These are phyloP conservation scores for Agaricus subrufescens DNA, from an alignment of 768 basidiomycete species.

Conservation along the genomic window DNA sequence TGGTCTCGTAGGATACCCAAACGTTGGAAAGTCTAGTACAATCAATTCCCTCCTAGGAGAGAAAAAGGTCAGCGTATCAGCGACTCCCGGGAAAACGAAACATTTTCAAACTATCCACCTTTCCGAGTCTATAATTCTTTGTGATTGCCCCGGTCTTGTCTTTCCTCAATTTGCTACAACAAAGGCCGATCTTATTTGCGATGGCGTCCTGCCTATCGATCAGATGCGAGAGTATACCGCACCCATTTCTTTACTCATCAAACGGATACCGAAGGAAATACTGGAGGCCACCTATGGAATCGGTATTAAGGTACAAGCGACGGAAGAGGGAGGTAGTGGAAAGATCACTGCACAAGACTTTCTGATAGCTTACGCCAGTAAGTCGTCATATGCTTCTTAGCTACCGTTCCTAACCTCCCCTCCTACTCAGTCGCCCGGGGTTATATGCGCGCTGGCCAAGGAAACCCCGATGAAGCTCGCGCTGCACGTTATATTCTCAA, in stretches of 20 bases:
- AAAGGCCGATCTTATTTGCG: slow-evolving; percentile 92
- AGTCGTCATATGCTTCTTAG: slow-evolving; percentile 27
- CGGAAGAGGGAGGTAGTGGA: slow-evolving; percentile 86
- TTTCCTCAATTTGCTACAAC: slow-evolving; percentile 98
- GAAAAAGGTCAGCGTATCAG: slow-evolving; percentile 97
- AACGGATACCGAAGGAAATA: slow-evolving; percentile 75
- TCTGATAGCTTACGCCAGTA: slow-evolving; percentile 88
- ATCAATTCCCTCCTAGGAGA: slow-evolving; percentile 95
- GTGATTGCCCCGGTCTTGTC: slow-evolving; percentile 97
- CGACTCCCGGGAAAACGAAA: slow-evolving; percentile 98
- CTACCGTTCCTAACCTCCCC: slow-evolving; percentile 5
- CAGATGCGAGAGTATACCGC: slow-evolving; percentile 93
- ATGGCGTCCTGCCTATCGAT: slow-evolving; percentile 96
- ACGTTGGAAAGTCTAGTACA: slow-evolving; percentile 97
- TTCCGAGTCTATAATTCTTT: slow-evolving; percentile 81
- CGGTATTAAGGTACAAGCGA: slow-evolving; percentile 52
- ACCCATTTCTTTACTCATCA: slow-evolving; percentile 71
- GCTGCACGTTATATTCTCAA: slow-evolving; percentile 91
- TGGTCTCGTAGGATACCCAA: slow-evolving; percentile 96
- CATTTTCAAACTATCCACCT: slow-evolving; percentile 98
- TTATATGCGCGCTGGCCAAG: slow-evolving; percentile 89
- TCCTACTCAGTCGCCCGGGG: slow-evolving; percentile 75
- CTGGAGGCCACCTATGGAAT: slow-evolving; percentile 92
- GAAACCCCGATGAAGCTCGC: slow-evolving; percentile 95
- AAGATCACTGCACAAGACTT: slow-evolving; percentile 73